Evolutionary conservation across 1,284 basidiomycete species (phyloP), one percentile per base, ranked within the genome.

Genomic region (Trichosporon ovoides): DNA sequence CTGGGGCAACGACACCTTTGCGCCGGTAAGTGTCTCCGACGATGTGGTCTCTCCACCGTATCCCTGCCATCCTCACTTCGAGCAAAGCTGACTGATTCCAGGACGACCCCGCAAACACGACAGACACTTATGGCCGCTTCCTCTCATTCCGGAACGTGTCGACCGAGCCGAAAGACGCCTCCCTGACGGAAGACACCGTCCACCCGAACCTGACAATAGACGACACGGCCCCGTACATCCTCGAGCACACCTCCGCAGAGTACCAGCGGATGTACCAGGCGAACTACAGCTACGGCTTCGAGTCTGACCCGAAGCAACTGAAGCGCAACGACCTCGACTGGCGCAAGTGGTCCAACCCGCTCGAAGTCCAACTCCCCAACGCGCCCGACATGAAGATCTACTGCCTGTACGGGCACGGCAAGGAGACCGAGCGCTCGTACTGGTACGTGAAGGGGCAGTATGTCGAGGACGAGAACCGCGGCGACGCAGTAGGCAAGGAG

Each of bases 211-310:
- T 98, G 81, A 95, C 93, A 0, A 84, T 88, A 22, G 81, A 83
- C 51, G 85, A 87, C 48, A 88, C 89, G 0, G 84, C 83, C 16
- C 78, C 81, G 3, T 97, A 90, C 85, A 87, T 96, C 52, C 79
- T 97, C 46, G 82, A 87, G 68, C 89, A 92, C 69, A 91, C 91
- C 7, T 89, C 91, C 1, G 78, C 80, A 7, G 81, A 83, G n/a
- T 97, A 93, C 77, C 73, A 94, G 85, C 85, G 84, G 80, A 98
- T 98, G 95, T 80, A 98, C 38, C 81, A 80, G 43, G 82, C 82
- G 1, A 98, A 98, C 74, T 98, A 95, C 77, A 93, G 89, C n/a
- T 87, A 86, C 75, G 94, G 92, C 0, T 87, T 98, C 50, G 94
- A 98, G 78, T 82, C 85, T 12, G 83, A 94, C 68, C 84, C 85